Base-by-base conservation (phyloP, 2,329 filamentous ascomycete genomes). In the Aspergillus piperis region DNA sequence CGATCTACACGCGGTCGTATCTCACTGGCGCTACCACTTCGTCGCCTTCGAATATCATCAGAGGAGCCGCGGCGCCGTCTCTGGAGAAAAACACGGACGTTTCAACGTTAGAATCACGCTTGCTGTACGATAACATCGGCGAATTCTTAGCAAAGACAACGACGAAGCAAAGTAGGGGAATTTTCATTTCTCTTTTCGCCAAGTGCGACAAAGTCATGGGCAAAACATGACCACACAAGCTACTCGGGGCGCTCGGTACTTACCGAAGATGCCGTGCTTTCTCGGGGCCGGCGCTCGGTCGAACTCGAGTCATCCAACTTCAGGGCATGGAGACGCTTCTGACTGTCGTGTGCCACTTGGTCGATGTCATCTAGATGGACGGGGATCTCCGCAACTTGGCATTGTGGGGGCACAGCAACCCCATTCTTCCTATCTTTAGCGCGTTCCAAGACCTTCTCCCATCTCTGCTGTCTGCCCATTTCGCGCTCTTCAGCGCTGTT, bases 401-500 rank as follows among this genome's bases (percentile, higher is more conserved):
- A 65, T 5, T 66, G 78, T 76, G 56, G 74, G 48, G 76, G 76
- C 17, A 76, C 70, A 67, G 70, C 59, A 21, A 74, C 65, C 17
- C 76, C 75, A 53, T 81, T 82, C 70, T 89, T 88, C 70, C 86
- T 85, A 66, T 87, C 85, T 68, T 90, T 88, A 41, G 93, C 93
- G 75, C 92, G 88, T 66, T 95, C 90, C 53, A 88, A 85, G 44
- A 99, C 84, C 63, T 88, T 88, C 57, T 94, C 92, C 95, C 95
- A 99, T 73, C 94, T 92, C 66, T 88, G 88, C 75, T 96, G 88
- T 66, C 95, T 88, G 64, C 88, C 83, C 65, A 89, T 88, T 77
- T 97, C 90, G 58, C 93, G 88, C 62, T 91, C 86, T n/a, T 90
- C 88, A 3, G 93, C 92, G 64, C 87, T 95, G 78, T 96, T 96